Evolutionary conservation across 2,329 filamentous ascomycete species (phyloP).

Genomic region (Penicillium frequentans): DNA sequence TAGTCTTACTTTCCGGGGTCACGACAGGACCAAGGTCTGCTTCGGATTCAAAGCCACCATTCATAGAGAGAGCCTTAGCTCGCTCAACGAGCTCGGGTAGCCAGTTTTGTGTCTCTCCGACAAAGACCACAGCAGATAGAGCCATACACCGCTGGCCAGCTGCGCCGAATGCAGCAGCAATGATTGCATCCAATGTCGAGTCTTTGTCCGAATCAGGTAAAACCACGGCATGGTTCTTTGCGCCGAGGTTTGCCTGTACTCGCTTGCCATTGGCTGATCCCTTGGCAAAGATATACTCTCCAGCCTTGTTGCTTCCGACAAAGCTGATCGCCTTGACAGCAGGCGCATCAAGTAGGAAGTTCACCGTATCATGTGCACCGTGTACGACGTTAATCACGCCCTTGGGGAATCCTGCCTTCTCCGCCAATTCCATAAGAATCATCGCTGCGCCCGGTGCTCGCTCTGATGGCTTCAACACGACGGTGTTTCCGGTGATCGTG

Average conservation of each 20-base stretch:
- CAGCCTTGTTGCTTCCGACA: constrained; percentile 65
- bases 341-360: constrained; percentile 66
- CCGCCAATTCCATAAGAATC: constrained; percentile 59
- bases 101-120: constrained; percentile 63
- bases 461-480: constrained; percentile 58
- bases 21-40: constrained; percentile 62
- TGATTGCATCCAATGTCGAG: constrained; percentile 64
- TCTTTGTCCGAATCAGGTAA: constrained; percentile 69
- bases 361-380: constrained; percentile 52
- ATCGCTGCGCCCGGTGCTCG: constrained; percentile 60
- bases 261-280: constrained; percentile 65
- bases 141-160: constrained; percentile 70
- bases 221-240: constrained; percentile 68
- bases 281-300: constrained; percentile 64
- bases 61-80: constrained; percentile 56
- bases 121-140: constrained; percentile 30
- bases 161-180: constrained; percentile 66
- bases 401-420: constrained; percentile 54
- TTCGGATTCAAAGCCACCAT: constrained; percentile 60
- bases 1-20: constrained; percentile 57
- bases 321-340: constrained; percentile 65
- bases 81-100: constrained; percentile 58
- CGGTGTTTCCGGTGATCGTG: constrained; percentile 50
- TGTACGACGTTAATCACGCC: constrained; percentile 6
- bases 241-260: constrained; percentile 68